These are phyloP conservation scores for Wickerhamomyces tratensis DNA, from an alignment of 805 yeast species.

Conservation along the genomic window DNA sequence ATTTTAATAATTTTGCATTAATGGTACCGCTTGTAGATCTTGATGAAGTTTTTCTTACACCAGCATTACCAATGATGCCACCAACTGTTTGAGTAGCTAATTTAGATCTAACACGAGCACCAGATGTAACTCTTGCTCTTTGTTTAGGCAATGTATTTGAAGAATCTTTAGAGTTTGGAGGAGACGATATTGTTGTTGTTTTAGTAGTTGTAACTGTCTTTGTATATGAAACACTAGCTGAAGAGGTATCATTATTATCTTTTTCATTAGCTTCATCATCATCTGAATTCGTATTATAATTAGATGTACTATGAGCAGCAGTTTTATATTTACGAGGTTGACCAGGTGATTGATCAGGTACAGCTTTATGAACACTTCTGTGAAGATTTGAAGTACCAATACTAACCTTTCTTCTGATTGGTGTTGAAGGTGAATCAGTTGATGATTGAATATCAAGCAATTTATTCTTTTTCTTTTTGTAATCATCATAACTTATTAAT, in stretches of 20 bases:
- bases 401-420: conserved; percentile 60
- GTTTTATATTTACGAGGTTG: conserved; percentile 74
- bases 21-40: background rate
- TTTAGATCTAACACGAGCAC: conserved; percentile 21
- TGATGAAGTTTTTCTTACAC: conserved; percentile 14
- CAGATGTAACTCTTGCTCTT: conserved; percentile 15
- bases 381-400: conserved; percentile 58
- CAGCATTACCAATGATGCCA: conserved; percentile 15
- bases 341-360: conserved; percentile 91
- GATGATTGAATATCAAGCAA: conserved; percentile 10
- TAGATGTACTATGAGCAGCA: conserved; percentile 23
- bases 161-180: conserved; percentile 16
- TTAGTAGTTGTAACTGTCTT: conserved; percentile 19
- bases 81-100: conserved; percentile 10
- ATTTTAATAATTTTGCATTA: background rate
- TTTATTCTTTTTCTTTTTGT: conserved; percentile 39
- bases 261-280: conserved; percentile 10
- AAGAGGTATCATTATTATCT: background rate
- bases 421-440: conserved; percentile 49
- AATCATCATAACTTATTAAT: conserved; percentile 51
- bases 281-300: conserved; percentile 17
- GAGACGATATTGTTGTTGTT: conserved; percentile 20
- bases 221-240: conserved; percentile 15
- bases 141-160: conserved; percentile 15
- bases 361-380: conserved; percentile 62